Conservation (phyloP, 768 basidiomycete species). For the Leccinum rimulosum region DNA sequence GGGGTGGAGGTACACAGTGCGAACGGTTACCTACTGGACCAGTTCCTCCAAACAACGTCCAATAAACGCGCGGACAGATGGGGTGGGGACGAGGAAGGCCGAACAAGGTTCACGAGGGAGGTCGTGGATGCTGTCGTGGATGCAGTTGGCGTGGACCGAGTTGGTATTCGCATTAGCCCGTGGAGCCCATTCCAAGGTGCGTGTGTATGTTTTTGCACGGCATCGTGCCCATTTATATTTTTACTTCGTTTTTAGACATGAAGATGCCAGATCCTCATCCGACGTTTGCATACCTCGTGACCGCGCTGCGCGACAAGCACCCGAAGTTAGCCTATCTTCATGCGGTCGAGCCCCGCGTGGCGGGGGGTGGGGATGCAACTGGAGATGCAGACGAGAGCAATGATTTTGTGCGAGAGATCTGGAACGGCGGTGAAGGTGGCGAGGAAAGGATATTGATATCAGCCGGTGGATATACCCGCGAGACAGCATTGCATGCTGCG, state of each 20-base stretch:
- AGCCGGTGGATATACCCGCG: too few species aligned
- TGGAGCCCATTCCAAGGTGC: slow-evolving; percentile 45
- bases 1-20: slow-evolving; percentile 44
- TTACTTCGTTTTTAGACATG: slow-evolving; percentile 37
- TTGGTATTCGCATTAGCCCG: slow-evolving; percentile 56
- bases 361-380: too few species aligned
- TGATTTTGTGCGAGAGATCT: slow-evolving; percentile 37
- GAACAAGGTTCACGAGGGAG: slow-evolving; percentile 55
- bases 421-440: slow-evolving; percentile 31
- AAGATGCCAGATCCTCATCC: slow-evolving; percentile 46
- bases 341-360: too few species aligned
- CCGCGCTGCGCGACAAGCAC: too few species aligned
- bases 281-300: neutral
- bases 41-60: neutral
- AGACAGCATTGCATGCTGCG: too few species aligned
- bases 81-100: slow-evolving; percentile 41
- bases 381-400: too few species aligned
- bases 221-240: neutral
- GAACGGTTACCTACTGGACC: slow-evolving; percentile 35
- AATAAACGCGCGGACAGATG: neutral
- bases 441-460: too few species aligned
- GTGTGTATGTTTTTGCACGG: neutral
- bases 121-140: slow-evolving; percentile 48
- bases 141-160: slow-evolving; percentile 51
- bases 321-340: too few species aligned